phyloP scores from a whole-genome alignment of 2,329 filamentous ascomycete genomes.

The Pseudogymnoascus sp. region DNA sequence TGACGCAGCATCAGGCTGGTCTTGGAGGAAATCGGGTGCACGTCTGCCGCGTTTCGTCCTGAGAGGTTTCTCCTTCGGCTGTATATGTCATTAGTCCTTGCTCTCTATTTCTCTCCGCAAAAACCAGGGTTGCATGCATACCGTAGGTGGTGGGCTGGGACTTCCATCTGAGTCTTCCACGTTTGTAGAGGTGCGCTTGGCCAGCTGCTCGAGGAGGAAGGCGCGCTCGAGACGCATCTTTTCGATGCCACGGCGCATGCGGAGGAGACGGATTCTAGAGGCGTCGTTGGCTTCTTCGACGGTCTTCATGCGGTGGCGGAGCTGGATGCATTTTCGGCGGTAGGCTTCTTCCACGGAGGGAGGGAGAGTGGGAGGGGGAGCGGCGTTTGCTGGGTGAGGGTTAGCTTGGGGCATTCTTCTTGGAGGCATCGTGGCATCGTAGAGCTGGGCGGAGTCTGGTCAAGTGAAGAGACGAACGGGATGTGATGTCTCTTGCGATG shows the following conservation, averaged over 20 bases:
- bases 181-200: slow-evolving; percentile 64
- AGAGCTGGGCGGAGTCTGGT: background rate
- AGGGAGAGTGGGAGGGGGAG: slow-evolving; percentile 53
- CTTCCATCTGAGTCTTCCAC: slow-evolving; percentile 73
- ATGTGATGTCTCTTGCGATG: background rate
- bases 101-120: slow-evolving; percentile 4
- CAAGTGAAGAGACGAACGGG: background rate
- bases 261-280: slow-evolving; percentile 66
- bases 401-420: background rate
- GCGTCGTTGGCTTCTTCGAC: slow-evolving; percentile 88
- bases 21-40: slow-evolving; percentile 41
- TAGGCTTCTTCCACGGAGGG: slow-evolving; percentile 95
- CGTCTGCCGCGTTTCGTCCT: slow-evolving; percentile 66
- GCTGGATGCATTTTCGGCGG: slow-evolving; percentile 89
- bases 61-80: slow-evolving; percentile 72
- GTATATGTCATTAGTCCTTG: slow-evolving; percentile 16
- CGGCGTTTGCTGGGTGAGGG: slow-evolving; percentile 29
- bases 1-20: slow-evolving; percentile 30
- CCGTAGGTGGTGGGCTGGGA: slow-evolving; percentile 70
- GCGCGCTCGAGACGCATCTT: slow-evolving; percentile 85
- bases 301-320: slow-evolving; percentile 84
- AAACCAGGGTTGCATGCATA: slow-evolving; percentile 34
- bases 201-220: slow-evolving; percentile 63
- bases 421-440: background rate
- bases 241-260: slow-evolving; percentile 76